phyloP scores from a whole-genome alignment of 805 yeast genomes.

The Saccharomyces cerevisiae region DNA sequence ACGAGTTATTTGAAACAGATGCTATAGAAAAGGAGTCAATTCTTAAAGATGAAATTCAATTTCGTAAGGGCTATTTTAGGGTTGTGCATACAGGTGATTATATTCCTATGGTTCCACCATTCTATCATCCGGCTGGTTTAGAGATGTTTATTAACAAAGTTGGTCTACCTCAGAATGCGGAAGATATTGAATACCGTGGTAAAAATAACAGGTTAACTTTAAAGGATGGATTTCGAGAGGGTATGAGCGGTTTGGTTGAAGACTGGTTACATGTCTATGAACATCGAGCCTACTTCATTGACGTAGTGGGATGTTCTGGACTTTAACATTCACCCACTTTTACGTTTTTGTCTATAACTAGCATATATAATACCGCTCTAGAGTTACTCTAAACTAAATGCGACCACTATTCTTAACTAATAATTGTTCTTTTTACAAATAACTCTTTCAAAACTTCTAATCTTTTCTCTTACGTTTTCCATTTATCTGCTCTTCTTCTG shows the following conservation, averaged over 20 bases:
- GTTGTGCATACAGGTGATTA: slow-evolving; percentile 51
- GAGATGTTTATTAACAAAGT: slow-evolving; percentile 39
- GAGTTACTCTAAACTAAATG: not conserved
- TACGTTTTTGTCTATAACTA: not conserved
- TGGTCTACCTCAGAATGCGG: slow-evolving; percentile 26
- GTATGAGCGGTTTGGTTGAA: slow-evolving; percentile 5
- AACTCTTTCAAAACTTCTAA: not conserved
- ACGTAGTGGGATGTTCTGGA: slow-evolving; percentile 29
- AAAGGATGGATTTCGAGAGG: not conserved
- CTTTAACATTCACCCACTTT: slow-evolving; percentile 7
- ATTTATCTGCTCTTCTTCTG: not conserved
- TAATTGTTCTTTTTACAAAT: not conserved
- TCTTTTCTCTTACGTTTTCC: not conserved
- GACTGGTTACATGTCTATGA: slow-evolving; percentile 29
- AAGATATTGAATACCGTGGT: slow-evolving; percentile 25
- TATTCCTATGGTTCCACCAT: slow-evolving; percentile 55
- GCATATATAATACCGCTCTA: not conserved
- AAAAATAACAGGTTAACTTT: slow-evolving; percentile 2
- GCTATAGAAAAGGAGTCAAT: slow-evolving; percentile 22
- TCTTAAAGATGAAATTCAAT: slow-evolving; percentile 19
- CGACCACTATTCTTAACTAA: not conserved
- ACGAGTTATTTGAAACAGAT: slow-evolving; percentile 38
- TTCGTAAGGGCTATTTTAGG: slow-evolving; percentile 39
- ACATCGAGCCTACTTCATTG: slow-evolving; percentile 33
- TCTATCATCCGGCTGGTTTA: slow-evolving; percentile 43